Evolutionary conservation across 2,329 filamentous ascomycete genomes (phyloP).

Genomic region (Coniella vitis): DNA sequence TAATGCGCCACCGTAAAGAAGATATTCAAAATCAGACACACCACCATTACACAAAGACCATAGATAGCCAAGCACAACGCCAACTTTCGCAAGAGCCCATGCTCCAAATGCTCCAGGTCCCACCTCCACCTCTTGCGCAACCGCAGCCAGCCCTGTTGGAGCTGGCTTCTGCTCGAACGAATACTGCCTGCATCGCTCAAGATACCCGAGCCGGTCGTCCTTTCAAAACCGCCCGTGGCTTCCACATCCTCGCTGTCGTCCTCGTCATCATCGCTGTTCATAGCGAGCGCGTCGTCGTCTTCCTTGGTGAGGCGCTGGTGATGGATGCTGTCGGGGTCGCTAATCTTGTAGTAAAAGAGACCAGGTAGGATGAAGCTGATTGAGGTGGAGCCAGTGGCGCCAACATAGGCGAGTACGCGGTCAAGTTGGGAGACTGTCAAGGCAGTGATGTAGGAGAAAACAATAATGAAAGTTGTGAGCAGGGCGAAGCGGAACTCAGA

Average conservation of each 20-base stretch:
- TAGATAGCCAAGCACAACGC: constrained; percentile 75
- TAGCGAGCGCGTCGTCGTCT: constrained; percentile 68
- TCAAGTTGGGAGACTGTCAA: constrained; percentile 88
- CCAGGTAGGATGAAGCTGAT: constrained; percentile 97
- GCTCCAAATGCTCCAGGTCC: constrained; percentile 58
- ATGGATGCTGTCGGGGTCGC: constrained; percentile 75
- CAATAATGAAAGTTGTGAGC: constrained; percentile 79
- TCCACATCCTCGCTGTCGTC: constrained; percentile 51
- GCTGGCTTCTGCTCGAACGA: constrained; percentile 32
- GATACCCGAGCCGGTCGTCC: constrained; percentile 26
- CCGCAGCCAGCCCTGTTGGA: constrained; percentile 35
- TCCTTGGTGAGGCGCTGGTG: constrained; percentile 86
- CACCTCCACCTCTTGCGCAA: constrained; percentile 51
- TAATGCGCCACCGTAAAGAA: constrained; percentile 65
- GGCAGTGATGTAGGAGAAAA: constrained; percentile 78
- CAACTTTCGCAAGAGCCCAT: constrained; percentile 60
- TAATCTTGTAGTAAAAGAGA: constrained; percentile 98
- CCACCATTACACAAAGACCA: constrained; percentile 79
- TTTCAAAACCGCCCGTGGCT: constrained; percentile 38
- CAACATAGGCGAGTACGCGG: constrained; percentile 89
- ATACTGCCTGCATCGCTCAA: constrained; percentile 40
- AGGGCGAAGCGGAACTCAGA: constrained; percentile 82
- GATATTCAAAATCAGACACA: constrained; percentile 79
- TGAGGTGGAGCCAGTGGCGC: constrained; percentile 86
- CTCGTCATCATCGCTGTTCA: constrained; percentile 49